phyloP scores from a whole-genome alignment of 305 asterid species.

The Lippia alba region DNA sequence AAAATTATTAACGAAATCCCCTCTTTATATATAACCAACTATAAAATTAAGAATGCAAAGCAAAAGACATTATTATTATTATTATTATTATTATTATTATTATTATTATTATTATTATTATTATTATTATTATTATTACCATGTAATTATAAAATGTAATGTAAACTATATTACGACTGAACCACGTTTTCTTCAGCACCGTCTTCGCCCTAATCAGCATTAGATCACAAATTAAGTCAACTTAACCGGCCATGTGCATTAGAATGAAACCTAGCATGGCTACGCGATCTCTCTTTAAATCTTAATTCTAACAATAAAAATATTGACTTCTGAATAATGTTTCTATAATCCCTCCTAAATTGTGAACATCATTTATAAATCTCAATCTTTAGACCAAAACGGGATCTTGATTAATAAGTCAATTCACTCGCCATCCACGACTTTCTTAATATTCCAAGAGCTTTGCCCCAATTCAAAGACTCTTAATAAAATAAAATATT shows the following conservation, averaged over 20 bases:
- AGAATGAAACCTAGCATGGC: background rate
- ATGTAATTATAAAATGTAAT: too few species aligned
- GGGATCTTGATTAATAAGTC: background rate
- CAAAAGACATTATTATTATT: too few species aligned
- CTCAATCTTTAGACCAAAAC: background rate
- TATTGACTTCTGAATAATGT: conserved; percentile 22
- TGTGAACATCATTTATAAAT: background rate
- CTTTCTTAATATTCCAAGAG: background rate
- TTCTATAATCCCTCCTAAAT: background rate
- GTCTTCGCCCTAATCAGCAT: background rate
- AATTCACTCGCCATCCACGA: background rate
- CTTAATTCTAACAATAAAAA: background rate
- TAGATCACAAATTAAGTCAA: background rate
- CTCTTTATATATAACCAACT: too few species aligned
- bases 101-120: too few species aligned
- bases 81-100: too few species aligned
- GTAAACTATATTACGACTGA: too few species aligned
- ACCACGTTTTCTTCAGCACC: background rate
- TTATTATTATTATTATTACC: too few species aligned
- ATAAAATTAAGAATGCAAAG: too few species aligned
- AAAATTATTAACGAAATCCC: too few species aligned
- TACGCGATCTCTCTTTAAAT: conserved; percentile 20
- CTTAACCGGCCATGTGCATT: conserved; percentile 22
- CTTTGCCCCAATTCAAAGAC: conserved; percentile 34
- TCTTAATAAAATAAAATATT: conserved; percentile 24